phyloP scores from a whole-genome alignment of 495 filamentous ascomycete species.

The Delitschia confertaspora region DNA sequence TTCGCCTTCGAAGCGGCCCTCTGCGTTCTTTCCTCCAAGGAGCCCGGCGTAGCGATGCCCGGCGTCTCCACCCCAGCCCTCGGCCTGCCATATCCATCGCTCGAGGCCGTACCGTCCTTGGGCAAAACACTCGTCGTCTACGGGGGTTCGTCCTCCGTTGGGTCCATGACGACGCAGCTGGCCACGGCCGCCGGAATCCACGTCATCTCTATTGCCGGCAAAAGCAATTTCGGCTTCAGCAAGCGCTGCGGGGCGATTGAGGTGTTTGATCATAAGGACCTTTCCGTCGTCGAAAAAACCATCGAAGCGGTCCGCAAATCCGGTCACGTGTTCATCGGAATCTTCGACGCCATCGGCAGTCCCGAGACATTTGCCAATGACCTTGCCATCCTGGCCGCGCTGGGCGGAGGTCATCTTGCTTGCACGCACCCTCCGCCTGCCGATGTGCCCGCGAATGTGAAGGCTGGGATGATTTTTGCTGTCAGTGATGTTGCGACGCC shows the following conservation, averaged over 20 bases:
- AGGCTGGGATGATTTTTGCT: slow-evolving; percentile 40
- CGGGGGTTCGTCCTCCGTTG: slow-evolving; percentile 25
- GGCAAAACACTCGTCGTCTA: slow-evolving; percentile 25
- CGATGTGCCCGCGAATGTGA: slow-evolving; percentile 36
- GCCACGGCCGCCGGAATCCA: slow-evolving; percentile 26
- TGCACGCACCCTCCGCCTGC: slow-evolving; percentile 33
- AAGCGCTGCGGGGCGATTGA: slow-evolving; percentile 30
- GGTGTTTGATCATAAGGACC: slow-evolving; percentile 33
- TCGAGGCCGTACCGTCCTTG: slow-evolving; percentile 13
- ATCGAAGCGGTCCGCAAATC: slow-evolving; percentile 29
- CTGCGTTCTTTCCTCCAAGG: slow-evolving; percentile 32
- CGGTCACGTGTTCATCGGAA: slow-evolving; percentile 32
- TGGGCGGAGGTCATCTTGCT: slow-evolving; percentile 36
- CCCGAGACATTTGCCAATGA: slow-evolving; percentile 30
- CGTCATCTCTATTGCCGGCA: slow-evolving; percentile 28
- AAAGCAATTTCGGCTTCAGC: slow-evolving; percentile 30
- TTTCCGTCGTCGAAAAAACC: slow-evolving; percentile 32
- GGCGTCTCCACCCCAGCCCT: slow-evolving; percentile 32
- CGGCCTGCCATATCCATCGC: slow-evolving; percentile 34
- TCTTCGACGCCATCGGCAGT: slow-evolving; percentile 38
- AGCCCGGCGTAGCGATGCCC: slow-evolving; percentile 26
- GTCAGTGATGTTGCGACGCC: slow-evolving; percentile 38
- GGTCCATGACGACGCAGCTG: slow-evolving; percentile 28
- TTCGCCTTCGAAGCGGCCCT: slow-evolving; percentile 34
- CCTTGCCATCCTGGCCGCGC: slow-evolving; percentile 33